Evolutionary conservation across 202 grass and related monocot species (phyloP), one percentile per base, ranked within the genome.

Genomic region (Panicum hallii): DNA sequence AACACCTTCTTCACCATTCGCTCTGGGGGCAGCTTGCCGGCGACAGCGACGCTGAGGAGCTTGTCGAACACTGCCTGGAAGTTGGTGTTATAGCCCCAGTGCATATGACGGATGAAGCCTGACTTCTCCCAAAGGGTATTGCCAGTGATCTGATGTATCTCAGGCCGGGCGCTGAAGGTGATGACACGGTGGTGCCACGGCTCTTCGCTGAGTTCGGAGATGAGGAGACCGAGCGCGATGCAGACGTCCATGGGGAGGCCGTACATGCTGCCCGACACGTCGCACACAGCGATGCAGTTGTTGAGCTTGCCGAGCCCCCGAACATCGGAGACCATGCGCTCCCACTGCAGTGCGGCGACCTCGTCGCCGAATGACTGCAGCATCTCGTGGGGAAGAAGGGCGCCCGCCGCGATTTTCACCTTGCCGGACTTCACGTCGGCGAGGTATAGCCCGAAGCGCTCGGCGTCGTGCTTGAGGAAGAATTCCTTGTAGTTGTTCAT

Each of bases 301-400:
- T 46, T 71, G 67, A 97, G 92, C 61, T 83, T 94, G 17, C 92
- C 88, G 9, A 77, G 70, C 11, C 19, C 61, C 13, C 72, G 67
- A 11, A 97, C 63, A 34, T 97, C 90, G 40, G 84, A 72, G 36
- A 92, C 90, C 90, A 97, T 91, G 32, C 83, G 82, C 19, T 85
- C 41, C 94, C 94, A 97, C 70, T 97, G 92, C 49, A 94, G 86
- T 19, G 82, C 84, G 6, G 92, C 94, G 48, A 97, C 91, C 13
- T 47, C 64, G 7, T 22, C 36, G 20, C 1, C 9, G 63, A 77
- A 38, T 0, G 82, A 72, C 2, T 19, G 4, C 38, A 91, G 11
- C 43, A 93, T 91, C 70, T 93, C 65, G 77, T 97, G 91, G 12
- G 94, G 87, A 1, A 97, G 89, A 10, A 93, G 82, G 11, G 89